Evolutionary conservation across 2,329 filamentous ascomycete genomes (phyloP).

Genomic region (Alternaria sp.): DNA sequence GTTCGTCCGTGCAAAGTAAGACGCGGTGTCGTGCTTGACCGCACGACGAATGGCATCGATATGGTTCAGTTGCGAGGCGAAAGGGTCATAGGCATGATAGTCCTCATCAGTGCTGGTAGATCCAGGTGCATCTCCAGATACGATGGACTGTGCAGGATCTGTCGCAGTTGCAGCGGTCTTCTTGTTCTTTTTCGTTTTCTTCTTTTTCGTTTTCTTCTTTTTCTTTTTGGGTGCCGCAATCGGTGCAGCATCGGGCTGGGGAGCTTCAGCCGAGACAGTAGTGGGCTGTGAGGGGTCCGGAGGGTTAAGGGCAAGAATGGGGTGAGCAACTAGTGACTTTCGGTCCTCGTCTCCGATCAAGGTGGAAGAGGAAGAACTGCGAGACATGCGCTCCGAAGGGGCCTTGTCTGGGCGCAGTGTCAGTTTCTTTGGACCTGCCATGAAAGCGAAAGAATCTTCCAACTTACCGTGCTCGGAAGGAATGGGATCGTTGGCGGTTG

Average conservation of each 20-base stretch:
- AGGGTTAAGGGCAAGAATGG: conserved; percentile 4
- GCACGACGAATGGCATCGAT: conserved; percentile 22
- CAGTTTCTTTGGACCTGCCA: neutral
- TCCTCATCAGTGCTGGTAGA: neutral
- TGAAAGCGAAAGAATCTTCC: neutral
- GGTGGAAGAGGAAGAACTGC: conserved; percentile 15
- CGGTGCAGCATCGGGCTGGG: neutral
- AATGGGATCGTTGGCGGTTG: neutral
- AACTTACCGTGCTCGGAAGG: conserved; percentile 10
- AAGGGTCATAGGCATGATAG: conserved; percentile 15
- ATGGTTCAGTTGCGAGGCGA: conserved; percentile 20
- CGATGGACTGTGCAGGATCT: neutral
- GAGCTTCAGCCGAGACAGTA: neutral
- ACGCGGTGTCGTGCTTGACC: conserved; percentile 11
- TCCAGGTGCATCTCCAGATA: neutral
- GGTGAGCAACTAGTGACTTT: conserved; percentile 1
- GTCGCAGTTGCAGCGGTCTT: conserved; percentile 41
- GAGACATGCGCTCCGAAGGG: neutral
- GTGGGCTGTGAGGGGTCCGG: neutral
- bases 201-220: conserved; percentile 42
- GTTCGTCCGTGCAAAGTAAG: conserved; percentile 19
- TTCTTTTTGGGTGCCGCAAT: conserved; percentile 21
- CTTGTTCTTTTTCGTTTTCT: conserved; percentile 51
- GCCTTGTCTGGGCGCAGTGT: neutral
- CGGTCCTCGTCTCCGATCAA: conserved; percentile 11